Evolutionary conservation across 352 stramenopile genomes (phyloP).

Genomic region (Globisporangium camurandrum): DNA sequence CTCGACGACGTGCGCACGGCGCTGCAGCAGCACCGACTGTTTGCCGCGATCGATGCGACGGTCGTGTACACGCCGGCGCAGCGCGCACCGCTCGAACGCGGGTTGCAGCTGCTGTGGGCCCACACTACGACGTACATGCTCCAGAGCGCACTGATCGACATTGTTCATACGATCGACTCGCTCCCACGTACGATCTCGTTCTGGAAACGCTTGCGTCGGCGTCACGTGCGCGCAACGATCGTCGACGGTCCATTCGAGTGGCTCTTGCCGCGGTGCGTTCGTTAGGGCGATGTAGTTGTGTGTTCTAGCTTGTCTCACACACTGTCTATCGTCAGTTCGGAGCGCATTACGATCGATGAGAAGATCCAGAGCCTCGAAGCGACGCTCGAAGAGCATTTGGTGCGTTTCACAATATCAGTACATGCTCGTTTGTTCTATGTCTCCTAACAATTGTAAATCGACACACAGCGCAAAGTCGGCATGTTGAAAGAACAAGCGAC

Average conservation of each 20-base stretch:
- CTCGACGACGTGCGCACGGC: slow-evolving; percentile 28
- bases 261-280: slow-evolving; percentile 35
- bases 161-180: slow-evolving; percentile 60
- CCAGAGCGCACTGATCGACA: slow-evolving; percentile 45
- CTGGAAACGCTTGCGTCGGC: slow-evolving; percentile 53
- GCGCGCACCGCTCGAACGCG: slow-evolving; percentile 22
- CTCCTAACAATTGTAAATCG: neutral
- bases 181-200: slow-evolving; percentile 58
- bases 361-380: slow-evolving; percentile 55
- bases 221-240: slow-evolving; percentile 38
- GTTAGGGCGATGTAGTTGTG: neutral
- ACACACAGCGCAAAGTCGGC: slow-evolving; percentile 48
- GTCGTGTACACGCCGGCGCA: slow-evolving; percentile 19
- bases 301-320: neutral
- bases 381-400: slow-evolving; percentile 59
- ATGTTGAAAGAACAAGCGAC: slow-evolving; percentile 59
- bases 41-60: slow-evolving; percentile 7
- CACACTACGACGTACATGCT: slow-evolving; percentile 54
- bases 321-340: slow-evolving; percentile 25
- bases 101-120: slow-evolving; percentile 42
- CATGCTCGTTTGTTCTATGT: neutral
- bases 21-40: slow-evolving; percentile 35
- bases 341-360: slow-evolving; percentile 49
- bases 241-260: slow-evolving; percentile 56
- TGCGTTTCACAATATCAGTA: slow-evolving; percentile 14